Evolutionary conservation across 257 asterid genomes (phyloP).

Genomic region (Gardenia jasminoides): DNA sequence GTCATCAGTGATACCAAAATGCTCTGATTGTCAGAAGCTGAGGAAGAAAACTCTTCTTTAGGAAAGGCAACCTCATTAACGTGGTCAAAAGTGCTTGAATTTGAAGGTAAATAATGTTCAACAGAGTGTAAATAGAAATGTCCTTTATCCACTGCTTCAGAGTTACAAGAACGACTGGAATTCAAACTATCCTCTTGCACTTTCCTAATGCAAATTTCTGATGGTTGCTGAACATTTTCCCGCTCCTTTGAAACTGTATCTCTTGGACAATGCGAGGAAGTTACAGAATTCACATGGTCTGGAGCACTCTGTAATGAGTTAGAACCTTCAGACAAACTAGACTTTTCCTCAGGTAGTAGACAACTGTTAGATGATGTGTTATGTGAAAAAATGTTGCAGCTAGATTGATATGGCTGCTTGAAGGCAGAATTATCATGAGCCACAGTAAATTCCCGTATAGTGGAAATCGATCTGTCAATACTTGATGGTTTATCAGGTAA

Average conservation of each 20-base stretch:
- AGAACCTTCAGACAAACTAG: constrained; percentile 22
- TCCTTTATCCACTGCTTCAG: constrained; percentile 29
- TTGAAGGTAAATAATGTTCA: constrained; percentile 26
- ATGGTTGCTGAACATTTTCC: constrained; percentile 16
- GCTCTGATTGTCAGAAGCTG: constrained; percentile 72
- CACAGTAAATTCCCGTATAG: constrained; percentile 40
- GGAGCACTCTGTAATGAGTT: constrained; percentile 19
- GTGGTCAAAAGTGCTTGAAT: constrained; percentile 26
- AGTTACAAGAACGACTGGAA: constrained; percentile 18
- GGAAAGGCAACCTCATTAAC: constrained; percentile 33
- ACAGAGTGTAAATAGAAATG: constrained; percentile 30
- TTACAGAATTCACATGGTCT: constrained; percentile 27
- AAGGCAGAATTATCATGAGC: constrained; percentile 23
- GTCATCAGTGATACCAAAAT: constrained; percentile 75
- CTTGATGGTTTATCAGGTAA: constrained; percentile 56
- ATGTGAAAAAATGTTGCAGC: constrained; percentile 29
- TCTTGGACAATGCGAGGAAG: constrained; percentile 22
- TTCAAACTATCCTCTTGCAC: constrained; percentile 23
- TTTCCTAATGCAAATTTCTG: constrained; percentile 23
- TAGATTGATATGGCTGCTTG: constrained; percentile 26
- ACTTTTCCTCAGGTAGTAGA: constrained; percentile 29
- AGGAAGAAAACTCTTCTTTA: constrained; percentile 59
- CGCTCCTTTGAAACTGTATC: constrained; percentile 22
- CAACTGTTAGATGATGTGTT: constrained; percentile 24
- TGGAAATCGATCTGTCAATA: constrained; percentile 59